Conservation (phyloP, 768 basidiomycete species). For the Dacryopinax spathularia region DNA sequence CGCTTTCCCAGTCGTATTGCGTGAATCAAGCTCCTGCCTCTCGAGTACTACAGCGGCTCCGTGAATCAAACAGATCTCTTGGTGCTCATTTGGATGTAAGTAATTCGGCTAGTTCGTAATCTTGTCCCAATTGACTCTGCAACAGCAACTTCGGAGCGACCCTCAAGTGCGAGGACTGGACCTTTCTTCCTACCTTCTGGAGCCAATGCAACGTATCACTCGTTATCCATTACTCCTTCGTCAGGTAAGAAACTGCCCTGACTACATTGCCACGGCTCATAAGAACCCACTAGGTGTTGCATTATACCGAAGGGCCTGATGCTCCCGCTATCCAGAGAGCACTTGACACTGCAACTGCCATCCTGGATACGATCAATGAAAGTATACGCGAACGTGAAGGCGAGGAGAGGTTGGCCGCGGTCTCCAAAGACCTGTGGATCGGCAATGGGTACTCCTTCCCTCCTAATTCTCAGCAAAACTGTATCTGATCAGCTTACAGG, state of each 20-base stretch:
- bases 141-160: constrained; percentile 59
- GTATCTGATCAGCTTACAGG: constrained; percentile 21
- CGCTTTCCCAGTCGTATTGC: constrained; percentile 61
- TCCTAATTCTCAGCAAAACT: background rate
- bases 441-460: constrained; percentile 48
- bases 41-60: constrained; percentile 56
- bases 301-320: constrained; percentile 56
- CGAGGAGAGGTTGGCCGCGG: constrained; percentile 50
- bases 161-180: constrained; percentile 69
- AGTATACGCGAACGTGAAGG: constrained; percentile 74
- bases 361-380: constrained; percentile 76
- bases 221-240: constrained; percentile 82
- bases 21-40: constrained; percentile 72
- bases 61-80: constrained; percentile 53
- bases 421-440: constrained; percentile 76
- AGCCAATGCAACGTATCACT: constrained; percentile 95
- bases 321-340: constrained; percentile 47
- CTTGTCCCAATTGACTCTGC: constrained; percentile 2
- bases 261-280: background rate
- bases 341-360: constrained; percentile 50
- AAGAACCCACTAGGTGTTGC: constrained; percentile 40
- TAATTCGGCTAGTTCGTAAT: background rate
- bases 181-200: constrained; percentile 76
- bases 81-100: constrained; percentile 52
- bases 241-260: constrained; percentile 33